These are phyloP conservation scores for Pleurotus eryngii DNA, from an alignment of 768 basidiomycete species.

Conservation along the genomic window DNA sequence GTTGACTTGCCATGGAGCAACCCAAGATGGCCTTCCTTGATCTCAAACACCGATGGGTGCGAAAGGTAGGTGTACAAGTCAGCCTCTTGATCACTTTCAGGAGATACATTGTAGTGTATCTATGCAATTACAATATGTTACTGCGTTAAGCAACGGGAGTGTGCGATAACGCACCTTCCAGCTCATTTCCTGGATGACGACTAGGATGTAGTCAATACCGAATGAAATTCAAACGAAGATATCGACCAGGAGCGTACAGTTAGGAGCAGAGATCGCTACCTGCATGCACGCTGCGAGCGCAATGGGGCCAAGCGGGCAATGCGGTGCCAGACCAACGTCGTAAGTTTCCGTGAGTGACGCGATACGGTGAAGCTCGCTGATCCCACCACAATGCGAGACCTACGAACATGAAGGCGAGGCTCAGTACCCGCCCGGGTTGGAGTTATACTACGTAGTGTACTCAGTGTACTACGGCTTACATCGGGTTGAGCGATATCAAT, in stretches of 20 bases:
- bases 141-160: neutral
- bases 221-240: too few relatives aligned
- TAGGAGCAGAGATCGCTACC: slow-evolving; percentile 53
- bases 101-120: slow-evolving; percentile 63
- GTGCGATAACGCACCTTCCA: slow-evolving; percentile 39
- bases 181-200: slow-evolving; percentile 66
- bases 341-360: slow-evolving; percentile 62
- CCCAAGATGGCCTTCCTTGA: slow-evolving; percentile 49
- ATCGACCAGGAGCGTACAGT: slow-evolving; percentile 38
- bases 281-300: slow-evolving; percentile 71
- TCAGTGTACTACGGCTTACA: slow-evolving; percentile 30
- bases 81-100: slow-evolving; percentile 26
- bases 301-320: slow-evolving; percentile 71
- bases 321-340: slow-evolving; percentile 69
- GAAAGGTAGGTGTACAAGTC: slow-evolving; percentile 61
- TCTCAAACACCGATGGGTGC: slow-evolving; percentile 48
- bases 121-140: slow-evolving; percentile 16
- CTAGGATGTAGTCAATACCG: slow-evolving; percentile 20
- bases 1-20: slow-evolving; percentile 22
- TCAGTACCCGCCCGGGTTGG: neutral
- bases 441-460: slow-evolving; percentile 28
- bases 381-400: slow-evolving; percentile 61
- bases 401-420: slow-evolving; percentile 14
- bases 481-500: slow-evolving; percentile 73
- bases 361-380: slow-evolving; percentile 55